These are phyloP conservation scores for Kurtzmaniella quercitrusa DNA, from an alignment of 1,139 yeast genomes.

Conservation along the genomic window DNA sequence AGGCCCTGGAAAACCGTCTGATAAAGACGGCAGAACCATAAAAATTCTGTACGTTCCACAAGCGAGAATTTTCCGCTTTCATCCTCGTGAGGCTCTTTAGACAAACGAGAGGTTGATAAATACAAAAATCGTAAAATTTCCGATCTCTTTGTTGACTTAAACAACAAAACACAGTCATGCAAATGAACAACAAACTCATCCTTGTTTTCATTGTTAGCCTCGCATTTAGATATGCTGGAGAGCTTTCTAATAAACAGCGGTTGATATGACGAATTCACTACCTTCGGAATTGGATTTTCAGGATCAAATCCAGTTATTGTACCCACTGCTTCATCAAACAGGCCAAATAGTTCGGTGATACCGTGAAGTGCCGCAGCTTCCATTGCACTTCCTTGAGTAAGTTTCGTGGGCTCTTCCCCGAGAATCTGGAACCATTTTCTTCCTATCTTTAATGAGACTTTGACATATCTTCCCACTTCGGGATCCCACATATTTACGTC, in stretches of 20 bases:
- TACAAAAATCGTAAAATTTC: slow-evolving; percentile 69
- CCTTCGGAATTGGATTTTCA: background rate
- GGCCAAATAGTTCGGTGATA: background rate
- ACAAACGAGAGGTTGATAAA: slow-evolving; percentile 56
- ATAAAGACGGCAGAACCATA: slow-evolving; percentile 57
- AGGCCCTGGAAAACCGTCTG: slow-evolving; percentile 68
- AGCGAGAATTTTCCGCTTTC: slow-evolving; percentile 6
- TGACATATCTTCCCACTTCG: slow-evolving; percentile 24
- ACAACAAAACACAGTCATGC: slow-evolving; percentile 41
- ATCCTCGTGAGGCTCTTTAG: slow-evolving; percentile 22
- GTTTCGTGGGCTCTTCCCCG: slow-evolving; percentile 18
- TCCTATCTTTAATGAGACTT: slow-evolving; percentile 67
- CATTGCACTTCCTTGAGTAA: background rate
- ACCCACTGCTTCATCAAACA: background rate
- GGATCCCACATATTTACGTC: slow-evolving; percentile 52
- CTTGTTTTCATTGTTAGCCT: slow-evolving; percentile 34
- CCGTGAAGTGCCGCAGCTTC: background rate
- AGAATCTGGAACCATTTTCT: slow-evolving; percentile 62
- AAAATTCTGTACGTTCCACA: background rate
- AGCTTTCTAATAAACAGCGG: slow-evolving; percentile 54
- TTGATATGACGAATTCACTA: slow-evolving; percentile 30
- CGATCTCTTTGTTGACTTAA: slow-evolving; percentile 57
- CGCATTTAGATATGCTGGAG: slow-evolving; percentile 49
- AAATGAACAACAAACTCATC: slow-evolving; percentile 57
- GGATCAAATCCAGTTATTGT: background rate